Percentiles rank a stretch among this genome's conserved stretches.
Evolutionary conservation across 2,329 filamentous ascomycete species (phyloP).

Genomic region (Pseudocercospora vitis): DNA sequence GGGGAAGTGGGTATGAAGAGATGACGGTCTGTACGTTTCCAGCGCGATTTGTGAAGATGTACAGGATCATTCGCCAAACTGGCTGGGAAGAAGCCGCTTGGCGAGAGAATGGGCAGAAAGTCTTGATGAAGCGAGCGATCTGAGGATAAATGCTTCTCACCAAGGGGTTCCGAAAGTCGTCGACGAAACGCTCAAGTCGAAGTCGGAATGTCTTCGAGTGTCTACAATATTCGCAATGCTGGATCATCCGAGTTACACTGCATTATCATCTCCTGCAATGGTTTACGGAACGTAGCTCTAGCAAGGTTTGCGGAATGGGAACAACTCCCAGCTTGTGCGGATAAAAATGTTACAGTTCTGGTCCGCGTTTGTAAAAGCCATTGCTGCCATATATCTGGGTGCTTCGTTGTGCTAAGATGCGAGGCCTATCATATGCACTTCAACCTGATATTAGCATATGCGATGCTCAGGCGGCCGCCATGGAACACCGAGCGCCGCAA

Average conservation of each 20-base stretch:
- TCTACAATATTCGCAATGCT: too few relatives aligned
- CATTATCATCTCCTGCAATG: too few relatives aligned
- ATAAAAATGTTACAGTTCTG: too few relatives aligned
- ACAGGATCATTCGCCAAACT: constrained; percentile 8
- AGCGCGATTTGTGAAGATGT: constrained; percentile 10
- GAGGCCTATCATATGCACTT: too few relatives aligned
- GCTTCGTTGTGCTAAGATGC: constrained; percentile 3
- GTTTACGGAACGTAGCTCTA: too few relatives aligned
- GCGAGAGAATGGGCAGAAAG: constrained; percentile 10
- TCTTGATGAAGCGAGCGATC: constrained; percentile 12
- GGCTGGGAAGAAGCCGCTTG: constrained; percentile 9
- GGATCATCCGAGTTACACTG: too few relatives aligned
- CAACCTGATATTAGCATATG: constrained; percentile 69
- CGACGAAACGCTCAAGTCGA: too few relatives aligned
- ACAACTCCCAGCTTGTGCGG: too few relatives aligned
- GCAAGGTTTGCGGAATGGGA: too few relatives aligned
- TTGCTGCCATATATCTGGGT: neutral
- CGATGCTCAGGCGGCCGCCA: constrained; percentile 77
- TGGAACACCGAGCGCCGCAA: constrained; percentile 76
- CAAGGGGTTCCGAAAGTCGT: neutral
- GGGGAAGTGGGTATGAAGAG: neutral
- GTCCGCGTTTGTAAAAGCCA: too few relatives aligned
- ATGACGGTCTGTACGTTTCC: constrained; percentile 13
- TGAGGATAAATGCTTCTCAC: neutral
- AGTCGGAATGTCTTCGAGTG: too few relatives aligned